A percentile compares a stretch with the other conserved stretches of the same genome.
These are phyloP conservation scores for Meripilus lineatus DNA, from an alignment of 1,284 basidiomycete species.

Conservation along the genomic window DNA sequence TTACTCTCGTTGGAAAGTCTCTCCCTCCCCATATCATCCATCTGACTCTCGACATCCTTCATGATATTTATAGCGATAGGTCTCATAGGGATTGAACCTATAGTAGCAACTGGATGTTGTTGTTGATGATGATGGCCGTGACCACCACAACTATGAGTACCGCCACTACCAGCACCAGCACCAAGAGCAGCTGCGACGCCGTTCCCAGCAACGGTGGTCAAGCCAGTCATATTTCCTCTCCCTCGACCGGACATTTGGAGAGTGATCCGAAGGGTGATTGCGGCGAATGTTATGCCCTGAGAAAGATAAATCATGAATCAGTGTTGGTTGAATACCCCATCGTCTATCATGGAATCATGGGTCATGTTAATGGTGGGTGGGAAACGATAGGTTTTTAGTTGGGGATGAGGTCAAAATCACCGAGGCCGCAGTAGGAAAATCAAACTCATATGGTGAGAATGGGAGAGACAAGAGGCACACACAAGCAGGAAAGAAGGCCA, in stretches of 20 bases:
- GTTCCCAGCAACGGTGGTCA: no score
- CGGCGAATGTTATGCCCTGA: conserved; percentile 20
- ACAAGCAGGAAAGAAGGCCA: no score
- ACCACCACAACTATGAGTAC: neutral
- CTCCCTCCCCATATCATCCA: no score
- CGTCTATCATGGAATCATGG: neutral
- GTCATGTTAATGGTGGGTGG: neutral
- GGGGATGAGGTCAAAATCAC: no score
- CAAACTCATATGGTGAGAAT: no score
- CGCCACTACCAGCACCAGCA: neutral
- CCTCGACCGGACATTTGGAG: conserved; percentile 13
- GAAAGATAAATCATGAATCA: neutral
- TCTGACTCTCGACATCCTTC: conserved; percentile 6
- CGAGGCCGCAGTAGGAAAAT: no score
- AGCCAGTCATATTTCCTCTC: no score
- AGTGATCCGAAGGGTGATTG: conserved; percentile 20
- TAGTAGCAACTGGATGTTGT: conserved; percentile 3
- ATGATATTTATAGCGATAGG: conserved; percentile 12
- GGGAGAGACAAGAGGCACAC: no score
- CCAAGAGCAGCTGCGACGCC: no score
- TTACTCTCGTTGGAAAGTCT: neutral
- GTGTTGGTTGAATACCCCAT: no score
- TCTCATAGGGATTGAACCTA: conserved; percentile 11
- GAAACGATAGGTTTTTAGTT: neutral
- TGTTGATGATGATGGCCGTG: neutral